Base-by-base conservation (phyloP, 2,329 filamentous ascomycete genomes). In the Ophiosphaerella herpotricha region DNA sequence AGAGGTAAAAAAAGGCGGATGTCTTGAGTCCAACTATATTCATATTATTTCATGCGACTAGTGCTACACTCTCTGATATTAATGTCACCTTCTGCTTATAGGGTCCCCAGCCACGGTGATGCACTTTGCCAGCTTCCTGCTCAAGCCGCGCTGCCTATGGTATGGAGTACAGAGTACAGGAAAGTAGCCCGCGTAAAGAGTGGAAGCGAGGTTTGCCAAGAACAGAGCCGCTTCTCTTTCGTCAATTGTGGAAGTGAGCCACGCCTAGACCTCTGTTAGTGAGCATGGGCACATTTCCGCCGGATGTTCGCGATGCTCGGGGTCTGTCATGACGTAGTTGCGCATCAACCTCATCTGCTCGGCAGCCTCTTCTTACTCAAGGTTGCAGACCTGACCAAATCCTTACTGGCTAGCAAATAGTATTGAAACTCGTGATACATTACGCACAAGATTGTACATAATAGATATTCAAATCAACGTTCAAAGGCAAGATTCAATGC, bases 41-140 rank as follows among this genome's bases (percentile, higher is more conserved):
- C 32, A 23, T 45, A 45, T 45, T 8, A 13, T 38, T 18, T 23
- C n/a, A 12, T 7, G 3, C 5, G 21, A 24, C 32, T 38, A n/a
- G 39, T 24, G 33, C 16, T 13, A 14, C 11, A 37, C 39, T 35
- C 8, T 31, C 40, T 32, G 13, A 35, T 29, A 31, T 16, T 26
- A 45, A 57, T 45, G 54, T 55, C 48, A 53, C 51, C n/a, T 13
- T 26, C 29, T 16, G 21, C 39, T 39, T 37, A 13, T 33, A 13
- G 37, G 26, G 42, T 26, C 11, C n/a, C 38, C 41, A 54, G 54
- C 53, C 49, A 53, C 40, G 32, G 31, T 5, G n/a, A 52, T 54
- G 55, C 46, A 33, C 24, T 14, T 50, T 43, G 52, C 54, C 54
- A 48, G 49, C 38, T 43, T 45, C 51, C 50, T 50, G 32, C 35